These are phyloP conservation scores for Hymenoscyphus linearis DNA, from an alignment of 2,329 filamentous ascomycete genomes.

Conservation along the genomic window DNA sequence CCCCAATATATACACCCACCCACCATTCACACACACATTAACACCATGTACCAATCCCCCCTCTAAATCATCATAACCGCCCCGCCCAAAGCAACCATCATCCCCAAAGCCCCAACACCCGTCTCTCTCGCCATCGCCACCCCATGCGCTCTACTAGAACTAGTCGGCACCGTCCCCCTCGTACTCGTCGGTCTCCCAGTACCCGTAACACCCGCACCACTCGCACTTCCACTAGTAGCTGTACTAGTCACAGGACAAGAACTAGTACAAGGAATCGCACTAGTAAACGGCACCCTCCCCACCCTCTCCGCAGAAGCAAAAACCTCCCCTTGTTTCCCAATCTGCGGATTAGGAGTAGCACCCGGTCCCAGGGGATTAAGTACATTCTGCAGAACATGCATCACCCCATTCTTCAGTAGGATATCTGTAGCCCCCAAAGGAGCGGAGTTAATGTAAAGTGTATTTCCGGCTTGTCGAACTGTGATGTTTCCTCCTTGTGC, in stretches of 20 bases:
- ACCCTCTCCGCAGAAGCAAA: conserved; percentile 28
- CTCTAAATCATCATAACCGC: conserved; percentile 17
- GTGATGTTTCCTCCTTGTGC: conserved; percentile 32
- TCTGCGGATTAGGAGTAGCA: conserved; percentile 35
- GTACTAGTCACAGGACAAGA: conserved; percentile 29
- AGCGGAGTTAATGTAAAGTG: conserved; percentile 36
- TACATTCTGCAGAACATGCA: conserved; percentile 37
- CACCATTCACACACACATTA: not conserved
- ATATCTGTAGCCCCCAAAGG: conserved; percentile 34
- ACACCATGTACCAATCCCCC: too few species aligned
- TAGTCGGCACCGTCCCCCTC: conserved; percentile 1
- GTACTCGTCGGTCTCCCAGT: conserved; percentile 21
- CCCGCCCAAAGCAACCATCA: conserved; percentile 17
- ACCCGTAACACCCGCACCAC: conserved; percentile 15
- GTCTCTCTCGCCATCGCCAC: conserved; percentile 17
- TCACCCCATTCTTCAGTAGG: conserved; percentile 32
- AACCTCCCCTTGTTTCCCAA: conserved; percentile 33
- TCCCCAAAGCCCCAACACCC: conserved; percentile 15
- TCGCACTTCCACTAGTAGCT: not conserved
- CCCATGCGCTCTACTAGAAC: conserved; percentile 12
- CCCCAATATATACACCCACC: too few species aligned
- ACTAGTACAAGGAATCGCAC: conserved; percentile 38
- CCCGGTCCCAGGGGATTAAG: conserved; percentile 39
- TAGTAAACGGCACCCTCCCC: conserved; percentile 35
- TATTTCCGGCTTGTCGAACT: conserved; percentile 33